These are phyloP conservation scores for Nyssa sinensis DNA, from an alignment of 148 eudicot genomes.

Conservation along the genomic window DNA sequence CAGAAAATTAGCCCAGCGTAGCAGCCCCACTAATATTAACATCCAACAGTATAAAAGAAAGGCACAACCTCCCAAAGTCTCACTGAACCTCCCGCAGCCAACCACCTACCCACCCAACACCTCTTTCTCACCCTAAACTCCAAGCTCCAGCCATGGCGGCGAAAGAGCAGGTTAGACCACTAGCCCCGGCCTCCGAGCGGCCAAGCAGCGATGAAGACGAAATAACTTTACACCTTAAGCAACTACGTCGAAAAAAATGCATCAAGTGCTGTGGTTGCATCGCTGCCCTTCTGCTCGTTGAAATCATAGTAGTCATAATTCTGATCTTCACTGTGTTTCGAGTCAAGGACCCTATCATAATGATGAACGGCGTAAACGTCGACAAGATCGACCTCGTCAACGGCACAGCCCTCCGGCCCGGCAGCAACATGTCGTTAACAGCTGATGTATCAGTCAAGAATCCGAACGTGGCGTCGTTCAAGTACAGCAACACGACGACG, in stretches of 20 bases:
- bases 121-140: neutral
- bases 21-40: neutral
- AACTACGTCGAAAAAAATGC: constrained; percentile 9
- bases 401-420: constrained; percentile 23
- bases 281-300: constrained; percentile 22
- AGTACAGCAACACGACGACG: constrained; percentile 40
- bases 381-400: constrained; percentile 20
- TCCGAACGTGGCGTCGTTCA: constrained; percentile 41
- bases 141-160: constrained; percentile 23
- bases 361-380: constrained; percentile 22
- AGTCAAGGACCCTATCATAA: constrained; percentile 27
- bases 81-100: no score
- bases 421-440: constrained; percentile 35
- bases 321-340: constrained; percentile 39
- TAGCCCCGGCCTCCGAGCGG: constrained; percentile 37
- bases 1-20: neutral
- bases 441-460: constrained; percentile 45
- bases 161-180: constrained; percentile 35
- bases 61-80: neutral
- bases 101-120: no score
- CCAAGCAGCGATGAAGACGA: constrained; percentile 26
- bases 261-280: constrained; percentile 27
- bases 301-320: constrained; percentile 10
- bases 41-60: neutral
- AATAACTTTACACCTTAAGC: neutral